These are phyloP conservation scores for Fusarium multiceps DNA, from an alignment of 2,329 filamentous ascomycete species.

Conservation along the genomic window DNA sequence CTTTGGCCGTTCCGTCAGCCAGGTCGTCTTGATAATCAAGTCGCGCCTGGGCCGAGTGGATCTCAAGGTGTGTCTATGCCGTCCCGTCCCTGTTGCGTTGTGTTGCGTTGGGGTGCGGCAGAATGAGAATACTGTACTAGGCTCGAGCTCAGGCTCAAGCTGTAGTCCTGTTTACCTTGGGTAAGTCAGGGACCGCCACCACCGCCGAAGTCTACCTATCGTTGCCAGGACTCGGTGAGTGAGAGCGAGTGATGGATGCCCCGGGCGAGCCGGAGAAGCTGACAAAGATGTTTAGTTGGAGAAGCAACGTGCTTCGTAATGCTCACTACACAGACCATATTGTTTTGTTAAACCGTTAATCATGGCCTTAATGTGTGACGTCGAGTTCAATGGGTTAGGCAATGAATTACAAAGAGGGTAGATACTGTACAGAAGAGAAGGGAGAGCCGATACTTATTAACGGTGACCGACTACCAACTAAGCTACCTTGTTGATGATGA, in stretches of 20 bases:
- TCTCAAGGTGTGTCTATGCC: conserved; percentile 30
- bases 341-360: neutral
- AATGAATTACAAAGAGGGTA: conserved; percentile 10
- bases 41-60: conserved; percentile 30
- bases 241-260: conserved; percentile 39
- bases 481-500: conserved; percentile 6
- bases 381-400: conserved; percentile 3
- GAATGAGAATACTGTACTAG: conserved; percentile 1
- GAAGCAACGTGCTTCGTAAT: conserved; percentile 41
- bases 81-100: conserved; percentile 27
- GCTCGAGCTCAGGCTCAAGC: neutral
- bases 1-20: neutral
- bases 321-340: conserved; percentile 32
- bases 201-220: conserved; percentile 30
- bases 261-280: conserved; percentile 40
- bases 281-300: conserved; percentile 37
- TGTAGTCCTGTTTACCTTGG: neutral
- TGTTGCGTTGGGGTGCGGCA: conserved; percentile 20
- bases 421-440: neutral
- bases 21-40: conserved; percentile 36
- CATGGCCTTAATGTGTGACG: conserved; percentile 6
- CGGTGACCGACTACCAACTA: neutral
- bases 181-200: conserved; percentile 36
- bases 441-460: conserved; percentile 25
- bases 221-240: conserved; percentile 41